Conservation (phyloP, 2,329 filamentous ascomycete genomes). For the Fusarium sororula region DNA sequence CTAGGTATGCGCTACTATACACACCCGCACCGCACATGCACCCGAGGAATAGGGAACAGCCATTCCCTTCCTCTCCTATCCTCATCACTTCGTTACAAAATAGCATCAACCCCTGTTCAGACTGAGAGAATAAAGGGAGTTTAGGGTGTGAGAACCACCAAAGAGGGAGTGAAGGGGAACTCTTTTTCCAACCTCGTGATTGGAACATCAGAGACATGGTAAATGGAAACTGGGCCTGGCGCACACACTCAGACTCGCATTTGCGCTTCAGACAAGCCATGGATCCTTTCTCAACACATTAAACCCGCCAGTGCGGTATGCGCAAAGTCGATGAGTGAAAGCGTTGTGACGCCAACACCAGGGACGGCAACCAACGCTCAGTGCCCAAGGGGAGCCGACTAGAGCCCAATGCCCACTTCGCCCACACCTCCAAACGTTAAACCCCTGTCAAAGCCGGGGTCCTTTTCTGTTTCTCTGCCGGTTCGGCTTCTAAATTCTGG, state of each 20-base stretch:
- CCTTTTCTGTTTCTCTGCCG: slow-evolving; percentile 29
- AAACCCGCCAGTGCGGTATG: slow-evolving; percentile 38
- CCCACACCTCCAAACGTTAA: slow-evolving; percentile 38
- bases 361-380: slow-evolving; percentile 30
- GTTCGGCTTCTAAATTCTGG: slow-evolving; percentile 17
- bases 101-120: slow-evolving; percentile 29
- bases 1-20: neutral
- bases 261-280: slow-evolving; percentile 23
- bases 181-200: slow-evolving; percentile 22
- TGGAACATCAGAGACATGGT: slow-evolving; percentile 35
- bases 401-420: slow-evolving; percentile 42
- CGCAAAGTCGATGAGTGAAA: slow-evolving; percentile 39
- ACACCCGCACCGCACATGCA: slow-evolving; percentile 3
- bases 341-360: slow-evolving; percentile 40
- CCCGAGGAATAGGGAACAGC: slow-evolving; percentile 19
- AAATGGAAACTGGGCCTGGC: slow-evolving; percentile 40
- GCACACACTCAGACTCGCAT: slow-evolving; percentile 40
- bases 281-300: slow-evolving; percentile 22
- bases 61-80: slow-evolving; percentile 24
- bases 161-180: slow-evolving; percentile 23
- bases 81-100: slow-evolving; percentile 16
- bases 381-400: slow-evolving; percentile 35
- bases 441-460: slow-evolving; percentile 34
- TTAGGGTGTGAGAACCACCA: slow-evolving; percentile 20
- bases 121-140: slow-evolving; percentile 27